A percentile compares a stretch with the other conserved stretches of the same genome.
Evolutionary conservation across 2,329 filamentous ascomycete genomes (phyloP).

Genomic region (Zarea fungicola): DNA sequence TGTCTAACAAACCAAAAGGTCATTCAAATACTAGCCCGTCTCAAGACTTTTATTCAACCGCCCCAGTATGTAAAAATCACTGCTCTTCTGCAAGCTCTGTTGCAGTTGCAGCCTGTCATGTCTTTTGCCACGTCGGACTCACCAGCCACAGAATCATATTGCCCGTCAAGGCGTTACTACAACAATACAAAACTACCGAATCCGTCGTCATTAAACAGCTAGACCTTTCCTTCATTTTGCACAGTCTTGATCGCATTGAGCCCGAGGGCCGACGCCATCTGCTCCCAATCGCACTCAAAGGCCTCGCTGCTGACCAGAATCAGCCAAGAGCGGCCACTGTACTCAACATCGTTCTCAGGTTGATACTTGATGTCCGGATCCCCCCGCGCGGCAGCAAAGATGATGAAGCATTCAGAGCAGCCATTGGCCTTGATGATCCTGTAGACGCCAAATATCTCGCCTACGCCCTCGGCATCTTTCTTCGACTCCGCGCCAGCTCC

Average conservation of each 20-base stretch:
- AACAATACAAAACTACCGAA: constrained; percentile 78
- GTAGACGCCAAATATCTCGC: constrained; percentile 72
- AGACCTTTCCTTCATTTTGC: constrained; percentile 83
- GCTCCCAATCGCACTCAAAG: constrained; percentile 49
- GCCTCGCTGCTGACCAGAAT: constrained; percentile 27
- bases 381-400: constrained; percentile 75
- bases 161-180: constrained; percentile 76
- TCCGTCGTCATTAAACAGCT: constrained; percentile 78
- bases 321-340: constrained; percentile 47
- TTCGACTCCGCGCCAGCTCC: constrained; percentile 38
- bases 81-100: constrained; percentile 4
- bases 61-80: constrained; percentile 36
- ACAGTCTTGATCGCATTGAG: constrained; percentile 56
- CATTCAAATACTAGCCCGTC: constrained; percentile 45
- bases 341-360: constrained; percentile 76
- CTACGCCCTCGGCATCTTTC: constrained; percentile 68
- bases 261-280: constrained; percentile 62
- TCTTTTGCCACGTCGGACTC: neutral
- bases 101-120: neutral
- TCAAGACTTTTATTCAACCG: constrained; percentile 50
- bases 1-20: constrained; percentile 30
- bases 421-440: constrained; percentile 59
- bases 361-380: constrained; percentile 65
- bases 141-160: constrained; percentile 56
- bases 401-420: constrained; percentile 61